Conservation (phyloP, 768 basidiomycete species). For the Amanita rubescens region DNA sequence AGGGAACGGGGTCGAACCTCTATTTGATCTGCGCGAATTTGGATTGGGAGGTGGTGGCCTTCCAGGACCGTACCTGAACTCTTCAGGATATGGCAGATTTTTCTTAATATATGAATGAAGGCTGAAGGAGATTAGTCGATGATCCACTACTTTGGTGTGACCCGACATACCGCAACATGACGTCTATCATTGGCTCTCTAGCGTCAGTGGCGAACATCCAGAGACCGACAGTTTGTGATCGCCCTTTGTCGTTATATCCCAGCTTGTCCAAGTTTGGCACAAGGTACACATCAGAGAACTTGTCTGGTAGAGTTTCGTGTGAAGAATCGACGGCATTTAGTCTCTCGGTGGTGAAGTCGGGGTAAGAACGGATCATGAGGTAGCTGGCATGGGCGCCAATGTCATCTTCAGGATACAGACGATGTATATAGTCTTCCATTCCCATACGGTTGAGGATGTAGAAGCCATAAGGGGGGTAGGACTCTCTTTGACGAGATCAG, state of each 20-base stretch:
- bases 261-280: conserved; percentile 38
- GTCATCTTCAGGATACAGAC: conserved; percentile 73
- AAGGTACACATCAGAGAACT: conserved; percentile 44
- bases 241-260: conserved; percentile 46
- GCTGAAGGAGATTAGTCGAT: conserved; percentile 23
- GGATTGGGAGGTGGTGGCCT: conserved; percentile 54
- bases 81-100: conserved; percentile 63
- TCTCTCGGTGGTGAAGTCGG: conserved; percentile 52
- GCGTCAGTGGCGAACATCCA: conserved; percentile 71
- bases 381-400: conserved; percentile 55
- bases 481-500: conserved; percentile 36
- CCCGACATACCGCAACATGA: conserved; percentile 51
- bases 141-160: conserved; percentile 8
- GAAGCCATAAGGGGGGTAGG: conserved; percentile 79
- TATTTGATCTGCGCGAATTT: conserved; percentile 14
- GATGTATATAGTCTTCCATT: conserved; percentile 68
- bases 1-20: not conserved
- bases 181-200: conserved; percentile 64
- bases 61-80: conserved; percentile 63
- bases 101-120: conserved; percentile 60
- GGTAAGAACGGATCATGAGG: conserved; percentile 68
- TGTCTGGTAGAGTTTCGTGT: conserved; percentile 22
- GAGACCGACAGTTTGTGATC: conserved; percentile 53
- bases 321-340: conserved; percentile 29
- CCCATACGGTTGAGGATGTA: conserved; percentile 81